phyloP scores from a whole-genome alignment of 768 basidiomycete species.

The Aureoboletus auriporus region DNA sequence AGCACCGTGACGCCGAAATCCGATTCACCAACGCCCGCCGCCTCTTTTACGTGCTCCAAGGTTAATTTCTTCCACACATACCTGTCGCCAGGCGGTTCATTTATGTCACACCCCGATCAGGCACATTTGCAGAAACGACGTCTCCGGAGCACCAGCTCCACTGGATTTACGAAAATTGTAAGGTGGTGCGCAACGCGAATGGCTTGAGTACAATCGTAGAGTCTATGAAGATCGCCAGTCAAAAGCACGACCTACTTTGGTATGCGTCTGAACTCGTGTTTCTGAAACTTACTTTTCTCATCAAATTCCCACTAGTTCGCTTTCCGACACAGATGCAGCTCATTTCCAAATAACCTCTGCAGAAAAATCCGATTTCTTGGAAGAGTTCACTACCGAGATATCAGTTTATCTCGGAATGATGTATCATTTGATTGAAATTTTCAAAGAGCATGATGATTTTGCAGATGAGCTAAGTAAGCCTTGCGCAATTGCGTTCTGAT shows the following conservation, averaged over 20 bases:
- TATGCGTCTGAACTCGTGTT: slow-evolving; percentile 25
- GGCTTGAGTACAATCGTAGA: slow-evolving; percentile 80
- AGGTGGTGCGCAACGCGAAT: slow-evolving; percentile 77
- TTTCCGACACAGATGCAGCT: slow-evolving; percentile 70
- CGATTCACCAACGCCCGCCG: slow-evolving; percentile 84
- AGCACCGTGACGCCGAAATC: slow-evolving; percentile 79
- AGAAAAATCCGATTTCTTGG: slow-evolving; percentile 76
- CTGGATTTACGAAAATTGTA: slow-evolving; percentile 94
- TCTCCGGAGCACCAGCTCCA: slow-evolving; percentile 94
- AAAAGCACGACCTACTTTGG: slow-evolving; percentile 85
- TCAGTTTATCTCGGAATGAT: slow-evolving; percentile 93
- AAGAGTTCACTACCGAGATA: slow-evolving; percentile 89
- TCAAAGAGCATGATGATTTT: slow-evolving; percentile 91
- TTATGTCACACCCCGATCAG: slow-evolving; percentile 35
- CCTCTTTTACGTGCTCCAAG: slow-evolving; percentile 90
- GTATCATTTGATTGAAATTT: slow-evolving; percentile 92
- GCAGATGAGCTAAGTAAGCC: slow-evolving; percentile 92
- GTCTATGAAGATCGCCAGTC: slow-evolving; percentile 85
- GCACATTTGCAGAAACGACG: slow-evolving; percentile 85
- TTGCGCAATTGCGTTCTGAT: neutral
- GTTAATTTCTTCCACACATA: slow-evolving; percentile 35
- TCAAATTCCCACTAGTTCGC: slow-evolving; percentile 43
- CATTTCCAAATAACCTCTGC: slow-evolving; percentile 66
- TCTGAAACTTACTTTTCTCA: neutral
- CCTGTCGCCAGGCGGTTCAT: neutral